Evolutionary conservation across 139 green algal species (phyloP).

Genomic region (Coccomyxa sp.): DNA sequence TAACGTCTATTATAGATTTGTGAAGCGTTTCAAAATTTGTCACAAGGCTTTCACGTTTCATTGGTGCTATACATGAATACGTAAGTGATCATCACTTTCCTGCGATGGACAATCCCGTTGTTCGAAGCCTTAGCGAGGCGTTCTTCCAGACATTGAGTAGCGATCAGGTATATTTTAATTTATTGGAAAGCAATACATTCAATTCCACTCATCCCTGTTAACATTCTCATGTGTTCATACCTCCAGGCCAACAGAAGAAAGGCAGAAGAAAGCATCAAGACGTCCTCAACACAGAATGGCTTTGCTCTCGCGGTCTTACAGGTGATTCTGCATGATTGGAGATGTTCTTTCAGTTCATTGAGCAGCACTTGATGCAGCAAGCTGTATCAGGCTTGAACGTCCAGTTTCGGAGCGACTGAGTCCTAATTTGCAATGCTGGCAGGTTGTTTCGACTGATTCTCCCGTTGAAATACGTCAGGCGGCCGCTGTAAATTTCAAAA

Average conservation of each 20-base stretch:
- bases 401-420: background rate
- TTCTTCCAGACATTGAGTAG: constrained; percentile 56
- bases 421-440: constrained; percentile 1
- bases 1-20: background rate
- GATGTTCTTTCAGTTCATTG: background rate
- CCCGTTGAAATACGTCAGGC: constrained; percentile 74
- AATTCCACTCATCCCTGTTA: background rate
- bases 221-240: background rate
- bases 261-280: constrained; percentile 76
- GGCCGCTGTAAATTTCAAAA: constrained; percentile 97
- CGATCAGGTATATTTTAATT: constrained; percentile 33
- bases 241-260: constrained; percentile 72
- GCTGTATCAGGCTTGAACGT: background rate
- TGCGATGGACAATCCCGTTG: constrained; percentile 14
- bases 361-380: background rate
- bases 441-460: constrained; percentile 64
- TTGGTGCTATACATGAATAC: background rate
- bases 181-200: background rate
- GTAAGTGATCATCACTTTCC: too few species aligned
- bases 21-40: background rate
- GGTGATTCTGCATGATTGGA: background rate
- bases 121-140: constrained; percentile 5
- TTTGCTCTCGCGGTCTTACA: constrained; percentile 73
- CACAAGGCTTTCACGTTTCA: background rate
- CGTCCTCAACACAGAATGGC: constrained; percentile 49